These are phyloP conservation scores for Teratosphaeria destructans DNA, from an alignment of 2,329 filamentous ascomycete genomes.

Conservation along the genomic window DNA sequence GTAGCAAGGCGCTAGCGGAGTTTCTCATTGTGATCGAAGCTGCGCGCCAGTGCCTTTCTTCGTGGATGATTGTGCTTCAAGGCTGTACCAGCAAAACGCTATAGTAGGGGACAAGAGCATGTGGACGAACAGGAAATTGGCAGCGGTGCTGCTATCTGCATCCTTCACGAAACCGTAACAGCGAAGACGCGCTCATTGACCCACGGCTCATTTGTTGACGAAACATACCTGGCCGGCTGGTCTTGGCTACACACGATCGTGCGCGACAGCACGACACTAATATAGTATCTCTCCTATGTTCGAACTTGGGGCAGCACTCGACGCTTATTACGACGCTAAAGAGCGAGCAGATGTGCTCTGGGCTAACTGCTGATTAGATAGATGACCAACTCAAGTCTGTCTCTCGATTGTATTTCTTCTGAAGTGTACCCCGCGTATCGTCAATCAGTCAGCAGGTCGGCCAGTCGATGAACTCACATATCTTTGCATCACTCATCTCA, in stretches of 20 bases:
- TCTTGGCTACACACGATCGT: neutral
- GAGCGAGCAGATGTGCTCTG: neutral
- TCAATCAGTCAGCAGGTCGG: neutral
- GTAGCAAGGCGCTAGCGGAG: slow-evolving; percentile 5
- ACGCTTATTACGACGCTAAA: neutral
- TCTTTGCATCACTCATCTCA: too few relatives aligned
- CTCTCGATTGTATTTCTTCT: neutral
- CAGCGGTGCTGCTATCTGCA: neutral
- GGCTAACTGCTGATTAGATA: slow-evolving; percentile 8
- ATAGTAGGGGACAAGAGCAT: neutral
- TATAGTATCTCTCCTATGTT: slow-evolving; percentile 2
- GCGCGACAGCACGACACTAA: neutral
- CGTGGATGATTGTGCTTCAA: too few relatives aligned
- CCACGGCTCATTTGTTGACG: neutral
- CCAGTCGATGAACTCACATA: too few relatives aligned
- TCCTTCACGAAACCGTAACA: neutral
- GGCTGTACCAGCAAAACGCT: neutral
- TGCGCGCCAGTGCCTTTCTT: neutral
- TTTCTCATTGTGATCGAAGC: neutral
- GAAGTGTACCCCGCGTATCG: neutral
- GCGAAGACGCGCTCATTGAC: neutral
- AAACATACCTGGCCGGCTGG: neutral
- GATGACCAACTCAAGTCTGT: slow-evolving; percentile 21
- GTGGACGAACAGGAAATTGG: neutral
- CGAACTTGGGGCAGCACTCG: neutral